These are phyloP conservation scores for Scytalidium sp. DNA, from an alignment of 2,329 filamentous ascomycete species.

Conservation along the genomic window DNA sequence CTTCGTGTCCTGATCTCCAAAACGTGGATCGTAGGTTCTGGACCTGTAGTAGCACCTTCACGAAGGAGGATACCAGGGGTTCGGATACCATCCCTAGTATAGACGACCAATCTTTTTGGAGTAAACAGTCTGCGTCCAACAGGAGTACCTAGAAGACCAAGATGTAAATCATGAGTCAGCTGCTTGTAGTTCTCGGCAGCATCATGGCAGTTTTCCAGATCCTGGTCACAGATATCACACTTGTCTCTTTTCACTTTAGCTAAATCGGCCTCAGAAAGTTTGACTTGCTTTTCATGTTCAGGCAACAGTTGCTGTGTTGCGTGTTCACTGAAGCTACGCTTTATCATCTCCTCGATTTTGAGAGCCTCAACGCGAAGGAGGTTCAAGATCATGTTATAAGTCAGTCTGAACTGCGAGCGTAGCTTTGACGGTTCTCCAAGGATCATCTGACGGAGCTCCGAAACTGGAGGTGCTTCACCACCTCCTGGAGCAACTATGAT, in stretches of 20 bases:
- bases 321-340: conserved; percentile 97
- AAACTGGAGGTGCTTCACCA: conserved; percentile 85
- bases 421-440: conserved; percentile 93
- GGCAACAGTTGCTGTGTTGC: conserved; percentile 91
- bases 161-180: conserved; percentile 78
- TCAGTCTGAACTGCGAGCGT: conserved; percentile 91
- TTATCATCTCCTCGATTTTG: conserved; percentile 99
- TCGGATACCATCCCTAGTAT: conserved; percentile 78
- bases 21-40: conserved; percentile 68
- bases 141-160: conserved; percentile 73
- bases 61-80: conserved; percentile 77
- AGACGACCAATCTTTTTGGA: conserved; percentile 75
- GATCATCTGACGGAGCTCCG: conserved; percentile 87
- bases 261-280: conserved; percentile 85
- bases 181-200: conserved; percentile 77
- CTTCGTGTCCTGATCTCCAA: conserved; percentile 72
- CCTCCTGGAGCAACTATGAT: conserved; percentile 82
- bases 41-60: conserved; percentile 67
- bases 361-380: conserved; percentile 90
- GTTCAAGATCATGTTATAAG: conserved; percentile 99
- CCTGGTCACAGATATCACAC: conserved; percentile 76
- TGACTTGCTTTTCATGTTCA: conserved; percentile 93
- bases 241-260: conserved; percentile 84
- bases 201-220: conserved; percentile 78
- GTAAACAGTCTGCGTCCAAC: conserved; percentile 78